These are phyloP conservation scores for Auricularia sp. DNA, from an alignment of 768 basidiomycete species.

Conservation along the genomic window DNA sequence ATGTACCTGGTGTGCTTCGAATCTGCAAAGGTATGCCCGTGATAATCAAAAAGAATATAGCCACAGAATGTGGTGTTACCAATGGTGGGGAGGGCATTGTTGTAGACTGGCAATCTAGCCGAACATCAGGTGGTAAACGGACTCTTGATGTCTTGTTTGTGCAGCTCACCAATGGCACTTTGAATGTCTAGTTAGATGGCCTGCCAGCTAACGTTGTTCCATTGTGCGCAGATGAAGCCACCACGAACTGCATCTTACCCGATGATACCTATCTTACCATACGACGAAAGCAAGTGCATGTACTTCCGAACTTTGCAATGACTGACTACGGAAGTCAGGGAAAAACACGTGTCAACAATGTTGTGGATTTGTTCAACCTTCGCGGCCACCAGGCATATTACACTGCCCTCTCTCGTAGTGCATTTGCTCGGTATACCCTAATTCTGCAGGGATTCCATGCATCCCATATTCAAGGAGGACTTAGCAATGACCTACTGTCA, in stretches of 20 bases:
- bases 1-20: background rate
- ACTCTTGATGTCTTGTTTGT: background rate
- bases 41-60: background rate
- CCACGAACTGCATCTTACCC: background rate
- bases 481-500: background rate
- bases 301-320: constrained; percentile 3
- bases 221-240: background rate
- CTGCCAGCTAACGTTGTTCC: constrained; percentile 1
- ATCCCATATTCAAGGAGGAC: background rate
- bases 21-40: constrained; percentile 1
- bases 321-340: constrained; percentile 2
- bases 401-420: constrained; percentile 8
- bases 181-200: background rate
- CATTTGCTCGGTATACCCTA: background rate
- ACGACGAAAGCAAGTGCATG: background rate
- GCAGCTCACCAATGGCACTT: background rate
- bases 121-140: background rate
- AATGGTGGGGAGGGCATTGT: background rate
- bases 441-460: constrained; percentile 6
- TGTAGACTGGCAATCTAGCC: background rate
- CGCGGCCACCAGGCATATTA: constrained; percentile 5
- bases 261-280: background rate
- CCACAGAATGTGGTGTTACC: background rate
- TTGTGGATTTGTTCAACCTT: background rate
- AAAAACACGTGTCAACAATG: background rate